These are phyloP conservation scores for Tricholoma matsutake DNA, from an alignment of 768 basidiomycete genomes.

Conservation along the genomic window DNA sequence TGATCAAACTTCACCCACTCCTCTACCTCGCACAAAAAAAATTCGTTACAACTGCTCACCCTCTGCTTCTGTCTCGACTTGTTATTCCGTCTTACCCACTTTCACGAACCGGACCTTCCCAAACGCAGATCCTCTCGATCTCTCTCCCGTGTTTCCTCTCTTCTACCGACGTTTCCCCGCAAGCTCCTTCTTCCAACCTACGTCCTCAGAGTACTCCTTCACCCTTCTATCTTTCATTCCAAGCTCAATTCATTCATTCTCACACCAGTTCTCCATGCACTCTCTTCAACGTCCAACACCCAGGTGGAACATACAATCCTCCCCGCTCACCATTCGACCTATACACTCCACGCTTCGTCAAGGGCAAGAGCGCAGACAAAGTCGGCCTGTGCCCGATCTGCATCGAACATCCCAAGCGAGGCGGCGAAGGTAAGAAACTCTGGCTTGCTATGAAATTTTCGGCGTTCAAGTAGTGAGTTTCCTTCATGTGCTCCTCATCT, in stretches of 20 bases:
- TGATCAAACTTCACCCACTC: conserved; percentile 3
- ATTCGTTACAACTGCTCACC: neutral
- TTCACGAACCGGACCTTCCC: conserved; percentile 52
- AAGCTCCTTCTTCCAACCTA: conserved; percentile 49
- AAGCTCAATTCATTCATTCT: neutral
- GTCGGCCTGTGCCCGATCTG: conserved; percentile 80
- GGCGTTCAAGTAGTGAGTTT: conserved; percentile 73
- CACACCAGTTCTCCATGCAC: conserved; percentile 32
- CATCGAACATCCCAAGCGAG: conserved; percentile 53
- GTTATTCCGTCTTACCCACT: conserved; percentile 3
- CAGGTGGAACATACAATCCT: conserved; percentile 55
- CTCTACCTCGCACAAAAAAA: conserved; percentile 2
- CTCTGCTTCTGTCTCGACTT: neutral
- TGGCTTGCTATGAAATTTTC: conserved; percentile 82
- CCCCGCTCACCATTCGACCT: conserved; percentile 62
- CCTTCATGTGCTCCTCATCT: neutral
- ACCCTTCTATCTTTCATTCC: neutral
- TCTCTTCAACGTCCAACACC: conserved; percentile 33
- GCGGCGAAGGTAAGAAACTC: conserved; percentile 58
- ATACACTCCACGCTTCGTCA: conserved; percentile 77
- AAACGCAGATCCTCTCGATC: conserved; percentile 31
- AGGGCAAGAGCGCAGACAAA: conserved; percentile 64
- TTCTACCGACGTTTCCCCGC: conserved; percentile 72
- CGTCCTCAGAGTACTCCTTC: conserved; percentile 36
- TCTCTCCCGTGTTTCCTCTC: conserved; percentile 49